Conservation (phyloP, 768 basidiomycete genomes). For the Termitomyces sp. region DNA sequence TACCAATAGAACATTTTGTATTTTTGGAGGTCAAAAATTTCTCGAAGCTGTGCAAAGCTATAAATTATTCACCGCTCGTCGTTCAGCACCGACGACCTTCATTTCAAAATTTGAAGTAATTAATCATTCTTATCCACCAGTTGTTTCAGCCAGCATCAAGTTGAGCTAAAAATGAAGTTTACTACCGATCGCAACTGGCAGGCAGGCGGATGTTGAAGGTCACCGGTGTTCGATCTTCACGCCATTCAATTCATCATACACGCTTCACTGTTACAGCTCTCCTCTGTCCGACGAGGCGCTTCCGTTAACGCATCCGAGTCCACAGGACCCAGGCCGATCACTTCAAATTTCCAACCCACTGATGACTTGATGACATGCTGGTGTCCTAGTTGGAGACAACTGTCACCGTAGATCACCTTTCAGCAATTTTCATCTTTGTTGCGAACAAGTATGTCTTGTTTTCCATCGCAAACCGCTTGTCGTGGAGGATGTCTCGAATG, state of each 20-base stretch:
- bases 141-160: background rate
- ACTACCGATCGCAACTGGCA: background rate
- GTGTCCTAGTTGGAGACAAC: background rate
- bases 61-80: slow-evolving; percentile 5
- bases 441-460: background rate
- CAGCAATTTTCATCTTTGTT: background rate
- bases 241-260: background rate
- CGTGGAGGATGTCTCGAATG: background rate
- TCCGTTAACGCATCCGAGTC: background rate
- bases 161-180: background rate
- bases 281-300: background rate
- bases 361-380: background rate
- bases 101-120: background rate
- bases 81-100: background rate
- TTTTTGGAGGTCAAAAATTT: background rate
- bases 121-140: background rate
- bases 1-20: background rate
- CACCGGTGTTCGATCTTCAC: background rate
- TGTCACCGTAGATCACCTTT: background rate
- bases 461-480: background rate
- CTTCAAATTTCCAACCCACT: background rate
- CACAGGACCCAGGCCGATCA: background rate
- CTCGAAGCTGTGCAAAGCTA: slow-evolving; percentile 8
- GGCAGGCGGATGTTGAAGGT: background rate
- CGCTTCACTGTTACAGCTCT: background rate